Evolutionary conservation across 768 basidiomycete genomes (phyloP), one percentile per base, ranked within the genome.

Genomic region (Amanita thiersii): DNA sequence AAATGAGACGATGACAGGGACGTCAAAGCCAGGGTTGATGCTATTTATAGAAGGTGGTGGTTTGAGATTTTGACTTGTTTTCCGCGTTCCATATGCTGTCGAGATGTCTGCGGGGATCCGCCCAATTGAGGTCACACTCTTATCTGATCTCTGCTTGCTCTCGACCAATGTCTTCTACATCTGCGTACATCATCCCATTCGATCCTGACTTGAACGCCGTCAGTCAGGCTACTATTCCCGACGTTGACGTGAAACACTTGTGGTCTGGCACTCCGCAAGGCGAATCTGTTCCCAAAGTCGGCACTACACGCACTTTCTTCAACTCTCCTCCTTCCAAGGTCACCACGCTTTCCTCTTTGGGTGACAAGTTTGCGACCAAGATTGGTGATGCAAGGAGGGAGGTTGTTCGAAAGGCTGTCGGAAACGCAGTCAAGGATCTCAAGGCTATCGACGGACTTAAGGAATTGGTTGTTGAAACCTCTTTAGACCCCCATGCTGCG

Each of bases 401-500:
- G 56, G 47, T 77, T 3, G 68, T 89, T 23, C 69, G 87, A 51
- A 78, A 75, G 51, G 72, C 84, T 7, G 71, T 89, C 10, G 88
- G 81, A 7, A 75, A 68, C 37, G 84, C 78, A 4, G 76, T 89
- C 31, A 86, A 84, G 60, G 72, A 76, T 33, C 59, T 87, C 49
- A 81, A 72, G 50, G 66, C 56, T 10, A 61, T 79, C 5, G 77
- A 86, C 12, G 77, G 77, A 36, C 59, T 84, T 41, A 75, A 74
- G 18, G 73, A 76, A 37, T 75, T 84, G 30, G 44, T 64, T 17
- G 61, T 90, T 39, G 86, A 89, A 56, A 75, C 72, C 18, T 72
- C 74, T 5, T 46, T 56, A 1, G 84, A 89, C 58, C 72, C 85
- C 15, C 86, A 90, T 47, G 87, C 86, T 46, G 78, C 86, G 47